Conservation (phyloP, 768 basidiomycete genomes). For the Collybiopsis confluens region DNA sequence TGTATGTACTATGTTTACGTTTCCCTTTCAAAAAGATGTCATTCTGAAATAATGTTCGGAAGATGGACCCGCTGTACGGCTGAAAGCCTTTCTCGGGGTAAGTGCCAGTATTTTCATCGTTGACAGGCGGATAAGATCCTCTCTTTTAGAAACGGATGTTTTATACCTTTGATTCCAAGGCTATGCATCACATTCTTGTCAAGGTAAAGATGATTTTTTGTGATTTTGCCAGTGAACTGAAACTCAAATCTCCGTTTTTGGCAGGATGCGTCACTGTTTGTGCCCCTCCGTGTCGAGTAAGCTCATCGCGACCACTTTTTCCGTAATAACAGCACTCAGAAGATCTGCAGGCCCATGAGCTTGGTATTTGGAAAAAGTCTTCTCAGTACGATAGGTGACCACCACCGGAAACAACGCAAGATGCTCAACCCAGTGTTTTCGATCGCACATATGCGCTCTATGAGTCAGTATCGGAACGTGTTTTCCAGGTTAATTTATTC, state of each 20-base stretch:
- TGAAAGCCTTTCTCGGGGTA: neutral
- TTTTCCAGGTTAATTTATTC: constrained; percentile 20
- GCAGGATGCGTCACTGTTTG: neutral
- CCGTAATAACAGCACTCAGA: neutral
- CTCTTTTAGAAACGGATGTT: neutral
- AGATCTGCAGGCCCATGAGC: neutral
- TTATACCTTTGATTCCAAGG: constrained; percentile 4
- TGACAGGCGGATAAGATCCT: neutral
- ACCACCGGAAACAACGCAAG: constrained; percentile 28
- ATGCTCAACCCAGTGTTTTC: constrained; percentile 33
- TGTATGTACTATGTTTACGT: neutral
- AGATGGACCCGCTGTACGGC: neutral
- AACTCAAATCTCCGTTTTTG: neutral
- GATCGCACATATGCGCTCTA: constrained; percentile 26
- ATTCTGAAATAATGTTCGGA: neutral
- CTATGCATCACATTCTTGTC: constrained; percentile 6
- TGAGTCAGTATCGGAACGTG: constrained; percentile 22
- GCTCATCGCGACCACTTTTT: neutral
- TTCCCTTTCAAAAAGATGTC: no score
- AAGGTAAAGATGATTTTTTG: neutral
- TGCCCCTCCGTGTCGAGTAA: neutral
- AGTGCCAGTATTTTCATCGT: neutral
- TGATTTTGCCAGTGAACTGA: neutral
- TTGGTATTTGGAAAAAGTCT: constrained; percentile 3
- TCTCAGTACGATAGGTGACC: constrained; percentile 9